phyloP scores from a whole-genome alignment of 2,329 filamentous ascomycete species.

The Phaeosphaeriaceae sp. region DNA sequence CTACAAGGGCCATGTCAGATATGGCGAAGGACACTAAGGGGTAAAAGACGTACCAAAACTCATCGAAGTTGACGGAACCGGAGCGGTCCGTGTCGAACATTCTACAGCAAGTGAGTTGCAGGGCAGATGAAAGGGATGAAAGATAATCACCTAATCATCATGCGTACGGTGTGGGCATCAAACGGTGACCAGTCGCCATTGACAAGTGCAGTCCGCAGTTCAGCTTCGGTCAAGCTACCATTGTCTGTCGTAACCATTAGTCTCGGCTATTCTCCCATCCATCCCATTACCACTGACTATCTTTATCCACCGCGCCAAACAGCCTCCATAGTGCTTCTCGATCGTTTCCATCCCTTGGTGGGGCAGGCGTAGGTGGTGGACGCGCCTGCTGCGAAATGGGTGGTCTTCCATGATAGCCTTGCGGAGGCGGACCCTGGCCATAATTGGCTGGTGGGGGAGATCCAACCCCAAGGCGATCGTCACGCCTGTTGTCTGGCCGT shows the following conservation, averaged over 20 bases:
- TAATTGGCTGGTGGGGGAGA: constrained; percentile 58
- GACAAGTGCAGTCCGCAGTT: constrained; percentile 87
- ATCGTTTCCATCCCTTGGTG: constrained; percentile 66
- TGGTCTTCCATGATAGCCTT: constrained; percentile 70
- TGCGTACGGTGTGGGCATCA: constrained; percentile 89
- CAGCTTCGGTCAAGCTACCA: constrained; percentile 82
- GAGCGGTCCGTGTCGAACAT: constrained; percentile 97
- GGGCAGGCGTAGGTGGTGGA: constrained; percentile 56
- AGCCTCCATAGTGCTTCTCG: constrained; percentile 77
- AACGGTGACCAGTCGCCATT: constrained; percentile 97
- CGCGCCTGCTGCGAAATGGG: constrained; percentile 54
- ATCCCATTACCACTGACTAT: constrained; percentile 59
- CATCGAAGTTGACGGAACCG: constrained; percentile 89
- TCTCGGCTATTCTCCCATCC: neutral
- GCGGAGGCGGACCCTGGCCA: constrained; percentile 61
- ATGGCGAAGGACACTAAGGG: neutral
- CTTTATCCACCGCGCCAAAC: constrained; percentile 89
- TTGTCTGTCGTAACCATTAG: constrained; percentile 58
- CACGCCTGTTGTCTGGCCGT: constrained; percentile 21
- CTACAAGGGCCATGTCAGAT: constrained; percentile 34
- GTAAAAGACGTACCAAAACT: constrained; percentile 71
- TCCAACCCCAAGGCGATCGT: constrained; percentile 48
- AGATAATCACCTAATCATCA: constrained; percentile 77
- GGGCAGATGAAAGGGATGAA: neutral
- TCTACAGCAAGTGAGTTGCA: constrained; percentile 43